Percentiles rank a stretch among this genome's conserved stretches.
Evolutionary conservation across 1,284 basidiomycete genomes (phyloP).

Genomic region (Coniophora puteana): DNA sequence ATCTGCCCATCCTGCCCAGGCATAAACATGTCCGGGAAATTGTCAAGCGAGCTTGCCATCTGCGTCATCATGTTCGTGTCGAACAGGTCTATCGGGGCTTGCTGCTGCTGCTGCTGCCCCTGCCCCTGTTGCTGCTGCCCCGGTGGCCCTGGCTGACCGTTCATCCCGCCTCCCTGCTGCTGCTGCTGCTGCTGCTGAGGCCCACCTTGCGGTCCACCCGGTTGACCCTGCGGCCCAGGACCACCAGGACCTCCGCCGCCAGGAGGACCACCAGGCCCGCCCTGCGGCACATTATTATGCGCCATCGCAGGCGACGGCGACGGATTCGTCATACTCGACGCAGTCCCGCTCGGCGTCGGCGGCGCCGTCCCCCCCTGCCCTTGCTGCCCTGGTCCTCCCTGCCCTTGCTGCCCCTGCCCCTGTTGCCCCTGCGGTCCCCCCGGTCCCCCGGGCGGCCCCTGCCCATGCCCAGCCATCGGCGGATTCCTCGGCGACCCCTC

Average conservation of each 20-base stretch:
- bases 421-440: conserved; percentile 6
- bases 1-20: conserved; percentile 41
- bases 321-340: conserved; percentile 32
- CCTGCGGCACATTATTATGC: too few species aligned
- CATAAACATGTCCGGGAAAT: conserved; percentile 38
- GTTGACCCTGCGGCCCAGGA: too few species aligned
- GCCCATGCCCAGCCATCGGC: conserved; percentile 17
- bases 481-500: conserved; percentile 48
- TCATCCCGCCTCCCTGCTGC: too few species aligned
- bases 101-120: conserved; percentile 18
- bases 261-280: conserved; percentile 11
- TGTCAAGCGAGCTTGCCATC: conserved; percentile 36
- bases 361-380: conserved; percentile 37
- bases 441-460: conserved; percentile 16
- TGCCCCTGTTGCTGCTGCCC: conserved; percentile 19
- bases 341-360: conserved; percentile 42
- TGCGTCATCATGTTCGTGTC: conserved; percentile 38
- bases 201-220: conserved; percentile 1
- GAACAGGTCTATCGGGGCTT: conserved; percentile 30
- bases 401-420: background rate
- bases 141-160: conserved; percentile 20
- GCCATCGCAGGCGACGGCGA: conserved; percentile 39
- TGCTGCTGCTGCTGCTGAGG: conserved; percentile 3
- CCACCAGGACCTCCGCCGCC: conserved; percentile 2
- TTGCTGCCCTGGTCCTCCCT: conserved; percentile 7